A percentile compares a stretch with the other conserved stretches of the same genome.
Evolutionary conservation across 306 rosid species (phyloP).

Genomic region (Vigna unguiculata): DNA sequence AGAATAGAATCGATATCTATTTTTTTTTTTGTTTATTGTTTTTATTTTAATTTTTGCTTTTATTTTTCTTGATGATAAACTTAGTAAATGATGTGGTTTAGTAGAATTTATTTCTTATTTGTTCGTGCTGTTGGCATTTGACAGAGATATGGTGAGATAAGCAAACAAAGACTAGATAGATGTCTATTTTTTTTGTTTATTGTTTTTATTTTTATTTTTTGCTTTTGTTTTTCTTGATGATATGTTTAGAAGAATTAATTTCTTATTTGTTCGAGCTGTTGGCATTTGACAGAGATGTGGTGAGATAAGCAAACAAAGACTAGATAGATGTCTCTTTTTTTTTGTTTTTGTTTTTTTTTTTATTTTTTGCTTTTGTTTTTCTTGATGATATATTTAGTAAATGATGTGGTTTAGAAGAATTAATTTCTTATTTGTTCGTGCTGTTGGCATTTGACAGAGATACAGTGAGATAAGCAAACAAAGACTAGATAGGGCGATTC

Average conservation of each 20-base stretch:
- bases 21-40: neutral
- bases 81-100: conserved; percentile 6
- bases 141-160: conserved; percentile 87
- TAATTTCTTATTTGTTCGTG: conserved; percentile 37
- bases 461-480: conserved; percentile 93
- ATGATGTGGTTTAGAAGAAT: conserved; percentile 27
- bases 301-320: conserved; percentile 94
- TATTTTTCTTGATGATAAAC: conserved; percentile 14
- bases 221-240: conserved; percentile 9
- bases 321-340: conserved; percentile 72
- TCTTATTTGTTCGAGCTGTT: conserved; percentile 42
- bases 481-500: conserved; percentile 97
- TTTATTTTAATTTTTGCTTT: neutral
- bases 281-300: conserved; percentile 77
- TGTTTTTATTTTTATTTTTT: conserved; percentile 12
- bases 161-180: conserved; percentile 99
- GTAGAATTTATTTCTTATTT: conserved; percentile 40
- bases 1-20: conserved; percentile 1
- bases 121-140: conserved; percentile 47
- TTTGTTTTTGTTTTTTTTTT: conserved; percentile 24
- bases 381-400: conserved; percentile 3
- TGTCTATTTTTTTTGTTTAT: neutral
- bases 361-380: neutral
- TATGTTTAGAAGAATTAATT: conserved; percentile 31
- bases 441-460: conserved; percentile 69